Percentiles rank a stretch among this genome's conserved stretches.
Evolutionary conservation across 1,139 yeast species (phyloP).

Genomic region (Protomyces macrosporus): DNA sequence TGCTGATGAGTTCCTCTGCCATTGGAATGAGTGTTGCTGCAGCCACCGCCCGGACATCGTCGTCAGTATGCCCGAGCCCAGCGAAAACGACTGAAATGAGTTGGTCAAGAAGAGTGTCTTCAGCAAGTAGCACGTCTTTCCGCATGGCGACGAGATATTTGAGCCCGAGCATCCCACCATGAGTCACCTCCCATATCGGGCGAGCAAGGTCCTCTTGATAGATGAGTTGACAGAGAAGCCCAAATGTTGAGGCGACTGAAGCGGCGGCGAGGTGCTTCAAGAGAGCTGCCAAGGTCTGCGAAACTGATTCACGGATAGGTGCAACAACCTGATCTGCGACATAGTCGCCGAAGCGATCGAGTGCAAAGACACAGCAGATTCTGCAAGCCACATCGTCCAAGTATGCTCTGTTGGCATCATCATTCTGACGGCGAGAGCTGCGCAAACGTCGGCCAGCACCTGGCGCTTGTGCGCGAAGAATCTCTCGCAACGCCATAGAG

Average conservation of each 20-base stretch:
- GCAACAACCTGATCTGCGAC: conserved; percentile 98
- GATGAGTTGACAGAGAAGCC: conserved; percentile 62
- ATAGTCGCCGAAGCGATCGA: conserved; percentile 95
- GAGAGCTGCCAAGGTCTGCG: conserved; percentile 88
- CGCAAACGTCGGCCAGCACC: conserved; percentile 82
- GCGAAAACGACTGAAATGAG: conserved; percentile 81
- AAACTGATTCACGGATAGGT: conserved; percentile 94
- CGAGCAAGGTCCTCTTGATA: conserved; percentile 52
- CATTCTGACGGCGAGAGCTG: conserved; percentile 57
- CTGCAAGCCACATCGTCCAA: conserved; percentile 87
- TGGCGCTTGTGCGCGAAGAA: conserved; percentile 74
- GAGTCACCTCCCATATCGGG: conserved; percentile 91
- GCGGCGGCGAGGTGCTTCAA: conserved; percentile 62
- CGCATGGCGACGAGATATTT: conserved; percentile 88
- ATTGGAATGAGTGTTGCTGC: conserved; percentile 91
- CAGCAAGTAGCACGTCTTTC: conserved; percentile 62
- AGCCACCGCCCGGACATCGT: conserved; percentile 95
- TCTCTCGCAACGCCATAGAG: conserved; percentile 83
- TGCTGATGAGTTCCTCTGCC: conserved; percentile 70
- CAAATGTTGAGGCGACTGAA: conserved; percentile 55
- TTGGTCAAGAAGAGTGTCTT: conserved; percentile 57
- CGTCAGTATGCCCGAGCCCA: conserved; percentile 75
- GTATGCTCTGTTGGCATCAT: conserved; percentile 57
- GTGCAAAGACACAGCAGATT: conserved; percentile 76
- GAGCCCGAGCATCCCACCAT: conserved; percentile 94